Percentiles rank a stretch among this genome's conserved stretches.
These are phyloP conservation scores for Rosa lucieae DNA, from an alignment of 306 rosid species.

Conservation along the genomic window DNA sequence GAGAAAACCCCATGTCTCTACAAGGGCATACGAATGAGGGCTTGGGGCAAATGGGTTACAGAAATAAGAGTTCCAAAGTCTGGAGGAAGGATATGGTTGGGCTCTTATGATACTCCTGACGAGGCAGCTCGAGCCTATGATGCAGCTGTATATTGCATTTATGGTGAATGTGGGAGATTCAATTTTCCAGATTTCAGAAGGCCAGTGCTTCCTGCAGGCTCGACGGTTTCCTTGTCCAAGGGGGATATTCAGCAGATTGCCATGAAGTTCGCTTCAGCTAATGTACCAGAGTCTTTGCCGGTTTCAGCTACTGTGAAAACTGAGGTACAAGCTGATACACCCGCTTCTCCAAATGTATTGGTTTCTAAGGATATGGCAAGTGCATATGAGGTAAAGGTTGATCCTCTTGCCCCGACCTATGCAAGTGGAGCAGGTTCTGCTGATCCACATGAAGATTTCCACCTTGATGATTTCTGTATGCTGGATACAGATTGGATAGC, in stretches of 20 bases:
- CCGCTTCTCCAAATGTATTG: slow-evolving; percentile 6
- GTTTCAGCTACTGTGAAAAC: slow-evolving; percentile 5
- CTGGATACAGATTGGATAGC: slow-evolving; percentile 30
- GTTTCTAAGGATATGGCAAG: slow-evolving; percentile 9
- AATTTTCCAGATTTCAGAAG: slow-evolving; percentile 27
- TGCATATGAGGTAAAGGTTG: slow-evolving; percentile 7
- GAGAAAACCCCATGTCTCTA: slow-evolving; percentile 11
- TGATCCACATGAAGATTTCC: slow-evolving; percentile 16
- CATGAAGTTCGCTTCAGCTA: slow-evolving; percentile 13
- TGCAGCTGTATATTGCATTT: slow-evolving; percentile 30
- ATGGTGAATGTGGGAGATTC: slow-evolving; percentile 30
- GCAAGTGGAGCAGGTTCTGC: slow-evolving; percentile 12
- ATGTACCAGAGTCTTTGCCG: slow-evolving; percentile 8
- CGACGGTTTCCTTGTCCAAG: slow-evolving; percentile 16
- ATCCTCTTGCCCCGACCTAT: slow-evolving; percentile 10
- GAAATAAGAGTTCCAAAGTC: slow-evolving; percentile 31
- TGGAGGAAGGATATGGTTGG: slow-evolving; percentile 28
- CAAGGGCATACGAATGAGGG: slow-evolving; percentile 26
- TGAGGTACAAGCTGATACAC: slow-evolving; percentile 13
- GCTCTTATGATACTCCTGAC: slow-evolving; percentile 27
- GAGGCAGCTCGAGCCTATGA: slow-evolving; percentile 31
- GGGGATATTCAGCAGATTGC: slow-evolving; percentile 24
- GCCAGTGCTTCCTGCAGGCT: slow-evolving; percentile 19
- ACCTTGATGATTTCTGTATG: slow-evolving; percentile 25
- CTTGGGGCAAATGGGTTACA: slow-evolving; percentile 32